A percentile compares a stretch with the other conserved stretches of the same genome.
These are phyloP conservation scores for Priceomyces medius DNA, from an alignment of 805 yeast genomes.

Conservation along the genomic window DNA sequence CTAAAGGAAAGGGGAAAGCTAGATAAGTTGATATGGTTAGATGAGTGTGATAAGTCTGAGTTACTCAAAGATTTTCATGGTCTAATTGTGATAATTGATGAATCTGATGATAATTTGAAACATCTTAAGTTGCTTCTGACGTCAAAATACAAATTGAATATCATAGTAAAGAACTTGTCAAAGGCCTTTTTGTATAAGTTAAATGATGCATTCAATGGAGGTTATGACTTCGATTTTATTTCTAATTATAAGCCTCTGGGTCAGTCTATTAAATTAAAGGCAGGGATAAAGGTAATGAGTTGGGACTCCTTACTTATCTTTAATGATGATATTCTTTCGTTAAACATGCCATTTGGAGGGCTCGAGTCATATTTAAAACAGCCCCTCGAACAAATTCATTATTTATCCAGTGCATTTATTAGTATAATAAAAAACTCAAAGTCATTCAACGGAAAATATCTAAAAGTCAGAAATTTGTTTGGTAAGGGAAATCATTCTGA, in stretches of 20 bases:
- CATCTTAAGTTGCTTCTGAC: conserved; percentile 11
- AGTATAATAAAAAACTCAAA: conserved; percentile 40
- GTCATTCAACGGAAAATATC: conserved; percentile 10
- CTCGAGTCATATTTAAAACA: conserved; percentile 44
- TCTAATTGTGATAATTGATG: conserved; percentile 17
- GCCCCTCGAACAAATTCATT: conserved; percentile 46
- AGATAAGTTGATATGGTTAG: conserved; percentile 48
- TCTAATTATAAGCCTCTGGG: background rate
- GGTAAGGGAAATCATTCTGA: conserved; percentile 61
- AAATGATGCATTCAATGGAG: conserved; percentile 20
- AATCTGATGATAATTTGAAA: conserved; percentile 14
- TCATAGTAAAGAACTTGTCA: conserved; percentile 38
- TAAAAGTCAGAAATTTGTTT: conserved; percentile 54
- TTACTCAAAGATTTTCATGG: conserved; percentile 16
- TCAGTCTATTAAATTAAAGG: conserved; percentile 23
- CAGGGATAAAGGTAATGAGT: conserved; percentile 41
- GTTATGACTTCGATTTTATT: conserved; percentile 11
- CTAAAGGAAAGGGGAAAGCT: conserved; percentile 53
- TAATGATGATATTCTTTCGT: conserved; percentile 39
- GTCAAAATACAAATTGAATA: conserved; percentile 12
- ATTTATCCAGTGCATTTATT: conserved; percentile 50
- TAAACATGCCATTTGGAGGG: conserved; percentile 37
- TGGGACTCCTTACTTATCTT: conserved; percentile 47
- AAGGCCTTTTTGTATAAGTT: conserved; percentile 33
- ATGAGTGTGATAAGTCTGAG: conserved; percentile 15